Evolutionary conservation across 73 alveolate genomes (phyloP).

Genomic region (Uronychia binucleata): DNA sequence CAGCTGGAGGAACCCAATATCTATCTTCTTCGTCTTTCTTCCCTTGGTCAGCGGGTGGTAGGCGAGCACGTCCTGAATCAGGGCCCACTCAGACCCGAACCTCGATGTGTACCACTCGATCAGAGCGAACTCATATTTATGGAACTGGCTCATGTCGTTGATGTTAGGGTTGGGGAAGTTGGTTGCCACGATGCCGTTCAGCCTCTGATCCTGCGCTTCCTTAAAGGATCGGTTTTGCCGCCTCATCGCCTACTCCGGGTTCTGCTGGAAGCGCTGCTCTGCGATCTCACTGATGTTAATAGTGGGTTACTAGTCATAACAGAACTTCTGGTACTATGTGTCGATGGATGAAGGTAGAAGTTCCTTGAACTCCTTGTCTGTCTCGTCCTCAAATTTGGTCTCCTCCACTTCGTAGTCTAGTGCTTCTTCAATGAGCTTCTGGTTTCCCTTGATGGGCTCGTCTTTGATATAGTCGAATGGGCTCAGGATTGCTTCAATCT

Average conservation of each 20-base stretch:
- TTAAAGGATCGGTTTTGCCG: background rate
- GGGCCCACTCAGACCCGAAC: background rate
- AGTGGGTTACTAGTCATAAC: background rate
- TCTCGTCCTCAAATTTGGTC: background rate
- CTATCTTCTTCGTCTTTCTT: background rate
- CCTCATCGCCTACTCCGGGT: no score
- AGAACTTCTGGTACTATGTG: background rate
- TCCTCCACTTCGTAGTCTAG: background rate
- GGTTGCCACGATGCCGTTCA: background rate
- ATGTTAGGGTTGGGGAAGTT: background rate
- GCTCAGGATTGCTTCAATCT: background rate
- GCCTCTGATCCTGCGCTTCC: background rate
- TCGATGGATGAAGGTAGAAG: background rate
- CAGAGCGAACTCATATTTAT: background rate
- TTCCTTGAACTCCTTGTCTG: background rate
- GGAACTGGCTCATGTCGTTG: background rate
- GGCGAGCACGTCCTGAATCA: background rate
- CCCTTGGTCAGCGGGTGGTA: slow-evolving; percentile 2
- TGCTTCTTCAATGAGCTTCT: background rate
- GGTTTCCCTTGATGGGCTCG: background rate
- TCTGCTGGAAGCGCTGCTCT: background rate
- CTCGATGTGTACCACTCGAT: background rate
- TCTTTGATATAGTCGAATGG: background rate
- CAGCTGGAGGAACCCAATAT: background rate
- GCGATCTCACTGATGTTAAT: background rate